These are phyloP conservation scores for Rhodomyrtus tomentosa DNA, from an alignment of 345 rosid species.

Conservation along the genomic window DNA sequence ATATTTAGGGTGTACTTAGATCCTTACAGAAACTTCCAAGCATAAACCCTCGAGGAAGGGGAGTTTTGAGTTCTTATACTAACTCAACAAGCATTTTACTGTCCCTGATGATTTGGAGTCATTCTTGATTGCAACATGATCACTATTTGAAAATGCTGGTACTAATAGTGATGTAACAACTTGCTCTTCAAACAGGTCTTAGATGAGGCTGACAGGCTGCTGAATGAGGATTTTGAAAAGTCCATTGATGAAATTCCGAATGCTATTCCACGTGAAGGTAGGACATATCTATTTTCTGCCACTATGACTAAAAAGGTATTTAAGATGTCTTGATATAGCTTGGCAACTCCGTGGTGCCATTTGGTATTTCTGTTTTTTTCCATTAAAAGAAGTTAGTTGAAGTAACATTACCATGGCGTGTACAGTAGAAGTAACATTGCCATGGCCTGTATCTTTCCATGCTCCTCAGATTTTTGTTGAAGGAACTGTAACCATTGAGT, in stretches of 20 bases:
- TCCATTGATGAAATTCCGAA: conserved; percentile 70
- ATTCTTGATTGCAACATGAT: background rate
- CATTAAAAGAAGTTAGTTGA: background rate
- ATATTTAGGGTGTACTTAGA: background rate
- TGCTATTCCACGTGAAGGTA: conserved; percentile 56
- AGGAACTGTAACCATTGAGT: background rate
- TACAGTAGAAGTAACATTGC: background rate
- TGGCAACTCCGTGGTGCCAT: background rate
- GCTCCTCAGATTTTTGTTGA: background rate
- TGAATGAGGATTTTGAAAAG: conserved; percentile 93
- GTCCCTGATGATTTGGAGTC: background rate
- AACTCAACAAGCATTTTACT: background rate
- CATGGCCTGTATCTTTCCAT: background rate
- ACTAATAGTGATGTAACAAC: background rate
- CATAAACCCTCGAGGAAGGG: background rate
- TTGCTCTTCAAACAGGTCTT: conserved; percentile 46
- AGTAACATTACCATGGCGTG: background rate
- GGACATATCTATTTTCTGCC: conserved; percentile 88
- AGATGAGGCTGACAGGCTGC: conserved; percentile 93
- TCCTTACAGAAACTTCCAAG: background rate
- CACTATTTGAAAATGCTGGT: background rate
- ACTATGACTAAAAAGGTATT: conserved; percentile 94
- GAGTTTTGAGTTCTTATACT: background rate
- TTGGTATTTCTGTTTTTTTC: background rate
- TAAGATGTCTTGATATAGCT: background rate